Base-by-base conservation (phyloP, 192 early-diverging fungal genomes). In the Entomortierella chlamydospora region DNA sequence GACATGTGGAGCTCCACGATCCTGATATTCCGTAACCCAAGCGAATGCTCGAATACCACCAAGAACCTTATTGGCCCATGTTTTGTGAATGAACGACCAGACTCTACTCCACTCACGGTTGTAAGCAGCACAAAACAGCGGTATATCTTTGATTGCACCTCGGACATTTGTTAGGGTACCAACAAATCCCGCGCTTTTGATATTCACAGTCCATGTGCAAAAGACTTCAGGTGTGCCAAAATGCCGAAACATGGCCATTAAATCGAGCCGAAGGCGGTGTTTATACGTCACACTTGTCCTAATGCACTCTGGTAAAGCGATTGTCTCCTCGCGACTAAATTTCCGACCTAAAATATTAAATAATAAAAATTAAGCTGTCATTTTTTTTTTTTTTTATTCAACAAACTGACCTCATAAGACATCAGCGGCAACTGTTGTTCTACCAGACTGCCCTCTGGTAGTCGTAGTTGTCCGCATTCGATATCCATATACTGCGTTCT, bases 151-250 rank as follows among this genome's bases (percentile, higher is more conserved):
- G 13, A 41, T 13, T 41, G 7, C 39, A 41, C 13, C 39, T 41
- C 39, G 39, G 39, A 13, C 13, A 41, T 41, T 13, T 9, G 13
- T 41, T 9, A 9, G 13, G 39, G 41, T 54, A 65, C 64, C 9
- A 65, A n/a, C n/a, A n/a, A n/a, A n/a, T n/a, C n/a, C n/a, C n/a
- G n/a, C n/a, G n/a, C n/a, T n/a, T n/a, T 41, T 41, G 7, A 13
- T 41, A 41, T 57, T 30, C 4, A 67, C 42, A 31, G 64, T 43
- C 54, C 64, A 57, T 7, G 64, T 67, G 7, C 18, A n/a, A 43
- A 67, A 67, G 17, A 67, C 29, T 26, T 67, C 23, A 5, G 42
- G 64, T 18, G 41, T 45, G 9, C 42, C 64, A 67, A 67, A 57
- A 11, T 47, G 13, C 0, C 54, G 41, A 47, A 30, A 43, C 64